These are phyloP conservation scores for Elongisporangium prolatum DNA, from an alignment of 352 stramenopile genomes.

Conservation along the genomic window DNA sequence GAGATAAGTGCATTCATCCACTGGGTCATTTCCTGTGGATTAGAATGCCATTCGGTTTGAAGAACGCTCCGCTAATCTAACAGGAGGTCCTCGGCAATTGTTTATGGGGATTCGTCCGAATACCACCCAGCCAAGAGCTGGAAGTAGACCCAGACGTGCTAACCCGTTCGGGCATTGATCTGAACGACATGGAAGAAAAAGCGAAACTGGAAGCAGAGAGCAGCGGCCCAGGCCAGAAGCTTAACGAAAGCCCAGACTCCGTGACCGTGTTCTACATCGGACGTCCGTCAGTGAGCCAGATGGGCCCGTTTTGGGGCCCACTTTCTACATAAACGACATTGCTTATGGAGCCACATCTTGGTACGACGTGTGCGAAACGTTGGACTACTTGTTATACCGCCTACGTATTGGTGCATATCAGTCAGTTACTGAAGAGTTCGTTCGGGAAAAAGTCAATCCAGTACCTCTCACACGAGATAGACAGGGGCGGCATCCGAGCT, in stretches of 20 bases:
- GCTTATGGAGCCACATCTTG: conserved; percentile 8
- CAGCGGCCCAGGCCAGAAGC: not conserved
- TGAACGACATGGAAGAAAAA: not conserved
- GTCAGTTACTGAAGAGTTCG: conserved; percentile 19
- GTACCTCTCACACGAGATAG: conserved; percentile 14
- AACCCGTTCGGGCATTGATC: not conserved
- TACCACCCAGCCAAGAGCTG: not conserved
- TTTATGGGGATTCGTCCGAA: conserved; percentile 8
- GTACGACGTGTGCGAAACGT: conserved; percentile 2
- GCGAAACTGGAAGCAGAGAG: not conserved
- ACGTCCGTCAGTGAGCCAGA: conserved; percentile 3
- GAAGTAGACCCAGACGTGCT: conserved; percentile 5
- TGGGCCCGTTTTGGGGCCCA: conserved; percentile 12
- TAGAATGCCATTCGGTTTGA: conserved; percentile 20
- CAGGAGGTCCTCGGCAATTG: conserved; percentile 10
- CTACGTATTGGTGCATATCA: conserved; percentile 16
- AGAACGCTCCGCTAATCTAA: conserved; percentile 14
- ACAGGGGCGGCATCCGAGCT: conserved; percentile 5
- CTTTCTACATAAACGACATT: conserved; percentile 20
- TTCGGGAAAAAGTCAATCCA: conserved; percentile 8
- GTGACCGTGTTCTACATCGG: conserved; percentile 10
- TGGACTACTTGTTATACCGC: conserved; percentile 7
- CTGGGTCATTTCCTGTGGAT: conserved; percentile 17
- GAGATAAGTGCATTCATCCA: conserved; percentile 13
- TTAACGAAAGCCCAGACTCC: not conserved